Evolutionary conservation across 2,329 filamentous ascomycete species (phyloP), one percentile per base, ranked within the genome.

Genomic region (Colletotrichum lini): DNA sequence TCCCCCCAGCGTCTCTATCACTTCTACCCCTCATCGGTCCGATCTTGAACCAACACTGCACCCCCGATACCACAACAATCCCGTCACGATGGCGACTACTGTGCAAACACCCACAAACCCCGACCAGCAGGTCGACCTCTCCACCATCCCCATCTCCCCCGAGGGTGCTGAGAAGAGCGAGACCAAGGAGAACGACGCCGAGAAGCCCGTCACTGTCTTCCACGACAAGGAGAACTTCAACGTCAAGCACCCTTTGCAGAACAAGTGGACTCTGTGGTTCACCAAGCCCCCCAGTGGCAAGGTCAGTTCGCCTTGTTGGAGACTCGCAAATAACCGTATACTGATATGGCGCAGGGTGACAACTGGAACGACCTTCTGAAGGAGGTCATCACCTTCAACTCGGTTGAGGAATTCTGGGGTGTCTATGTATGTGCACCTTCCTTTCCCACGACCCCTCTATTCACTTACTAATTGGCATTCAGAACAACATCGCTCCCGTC

Each of bases 211-310:
- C 78, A 99, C 96, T 57, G 96, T 99, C 77, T 99, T 99, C 87
- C 95, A 99, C 82, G 95, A 98, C 85, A 93, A 96, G 77, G 93
- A 98, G 76, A 98, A 99, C 88, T 99, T 99, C 90, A 99, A 97
- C 79, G 96, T 99, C 84, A 99, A 98, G 89, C 96, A 99, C 83
- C 96, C 95, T 76, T 89, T 99, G 73, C 95, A 97, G 89, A 93
- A 98, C 88, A 93, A 94, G 81, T 99, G 96, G 96, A 98, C 96
- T 71, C 88, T 99, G 67, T 99, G 97, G 97, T 99, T 98, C 88
- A 98, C 96, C 79, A 98, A 98, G 90, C 96, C 96, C 65, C 93
- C 96, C 53, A 97, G 92, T 81, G 95, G 95, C 86, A 98, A 97
- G 92, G 95, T 96, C 84, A 72, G 86, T 78, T 56, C 65, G 3